These are phyloP conservation scores for Irpex sp. DNA, from an alignment of 1,284 basidiomycete species.

Conservation along the genomic window DNA sequence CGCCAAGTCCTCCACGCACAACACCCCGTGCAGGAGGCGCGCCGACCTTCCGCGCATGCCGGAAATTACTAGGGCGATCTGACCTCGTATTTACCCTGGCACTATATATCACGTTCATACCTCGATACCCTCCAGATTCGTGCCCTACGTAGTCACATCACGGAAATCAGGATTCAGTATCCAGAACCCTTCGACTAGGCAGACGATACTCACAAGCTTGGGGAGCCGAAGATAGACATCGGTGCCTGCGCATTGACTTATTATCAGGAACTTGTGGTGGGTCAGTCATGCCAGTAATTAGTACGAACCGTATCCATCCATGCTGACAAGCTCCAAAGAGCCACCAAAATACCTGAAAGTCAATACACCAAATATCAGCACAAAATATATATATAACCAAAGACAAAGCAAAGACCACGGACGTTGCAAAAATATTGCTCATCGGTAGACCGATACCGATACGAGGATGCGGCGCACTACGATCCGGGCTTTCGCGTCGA, in stretches of 20 bases:
- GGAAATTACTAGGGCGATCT: neutral
- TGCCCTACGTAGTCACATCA: slow-evolving; percentile 46
- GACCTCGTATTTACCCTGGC: neutral
- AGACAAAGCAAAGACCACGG: slow-evolving; percentile 18
- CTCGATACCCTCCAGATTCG: slow-evolving; percentile 78
- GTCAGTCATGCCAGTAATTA: neutral
- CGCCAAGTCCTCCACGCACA: neutral
- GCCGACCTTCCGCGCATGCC: neutral
- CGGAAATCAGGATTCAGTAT: neutral
- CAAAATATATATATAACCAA: too few relatives aligned
- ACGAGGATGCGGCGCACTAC: slow-evolving; percentile 46
- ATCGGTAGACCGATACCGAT: slow-evolving; percentile 83
- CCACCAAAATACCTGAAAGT: slow-evolving; percentile 70
- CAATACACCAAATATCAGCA: neutral
- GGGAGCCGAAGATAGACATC: slow-evolving; percentile 79
- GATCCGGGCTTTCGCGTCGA: slow-evolving; percentile 33
- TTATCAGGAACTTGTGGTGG: neutral
- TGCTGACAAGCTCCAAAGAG: slow-evolving; percentile 71
- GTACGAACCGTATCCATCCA: slow-evolving; percentile 77
- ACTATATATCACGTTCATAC: slow-evolving; percentile 31
- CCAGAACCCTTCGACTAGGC: too few relatives aligned
- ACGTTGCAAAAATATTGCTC: slow-evolving; percentile 83
- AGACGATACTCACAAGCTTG: slow-evolving; percentile 57
- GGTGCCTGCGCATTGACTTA: slow-evolving; percentile 45
- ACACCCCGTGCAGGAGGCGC: neutral